Evolutionary conservation across 768 basidiomycete species (phyloP).

Genomic region (Boletellus ananas): DNA sequence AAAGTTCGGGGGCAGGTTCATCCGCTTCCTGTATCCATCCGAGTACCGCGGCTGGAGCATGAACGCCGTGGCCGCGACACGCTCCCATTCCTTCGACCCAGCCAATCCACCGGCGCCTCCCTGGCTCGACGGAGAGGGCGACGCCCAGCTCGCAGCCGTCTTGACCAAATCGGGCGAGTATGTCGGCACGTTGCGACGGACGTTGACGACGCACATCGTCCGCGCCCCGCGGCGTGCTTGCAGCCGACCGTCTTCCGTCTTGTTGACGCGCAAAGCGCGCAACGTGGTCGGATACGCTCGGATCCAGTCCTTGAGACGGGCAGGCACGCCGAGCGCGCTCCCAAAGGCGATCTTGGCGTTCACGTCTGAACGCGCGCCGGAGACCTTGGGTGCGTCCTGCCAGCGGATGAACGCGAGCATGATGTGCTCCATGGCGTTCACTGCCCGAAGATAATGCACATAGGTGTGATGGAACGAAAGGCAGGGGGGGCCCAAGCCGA

Average conservation of each 20-base stretch:
- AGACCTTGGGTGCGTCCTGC: constrained; percentile 55
- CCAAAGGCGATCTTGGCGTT: constrained; percentile 37
- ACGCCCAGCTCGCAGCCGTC: constrained; percentile 49
- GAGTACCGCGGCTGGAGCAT: constrained; percentile 67
- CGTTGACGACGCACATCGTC: constrained; percentile 71
- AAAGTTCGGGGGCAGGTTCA: constrained; percentile 61
- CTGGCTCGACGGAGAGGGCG: constrained; percentile 27
- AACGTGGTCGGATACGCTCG: constrained; percentile 84
- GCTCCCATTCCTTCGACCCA: constrained; percentile 71
- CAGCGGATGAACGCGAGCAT: constrained; percentile 85
- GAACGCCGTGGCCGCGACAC: constrained; percentile 60
- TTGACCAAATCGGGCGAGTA: constrained; percentile 85
- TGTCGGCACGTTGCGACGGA: constrained; percentile 78
- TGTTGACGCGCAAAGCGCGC: constrained; percentile 48
- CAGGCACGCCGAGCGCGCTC: constrained; percentile 68
- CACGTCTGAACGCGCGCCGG: constrained; percentile 25
- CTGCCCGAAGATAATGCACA: constrained; percentile 70
- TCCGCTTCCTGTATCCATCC: constrained; percentile 70
- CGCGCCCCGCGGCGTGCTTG: constrained; percentile 74
- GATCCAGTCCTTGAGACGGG: constrained; percentile 88
- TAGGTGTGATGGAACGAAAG: constrained; percentile 57
- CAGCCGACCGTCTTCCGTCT: constrained; percentile 45
- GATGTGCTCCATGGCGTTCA: constrained; percentile 88
- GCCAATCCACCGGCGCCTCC: constrained; percentile 37
- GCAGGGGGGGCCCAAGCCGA: constrained; percentile 64